Evolutionary conservation across 495 filamentous ascomycete species (phyloP).

Genomic region (Antarctomyces pellizariae): DNA sequence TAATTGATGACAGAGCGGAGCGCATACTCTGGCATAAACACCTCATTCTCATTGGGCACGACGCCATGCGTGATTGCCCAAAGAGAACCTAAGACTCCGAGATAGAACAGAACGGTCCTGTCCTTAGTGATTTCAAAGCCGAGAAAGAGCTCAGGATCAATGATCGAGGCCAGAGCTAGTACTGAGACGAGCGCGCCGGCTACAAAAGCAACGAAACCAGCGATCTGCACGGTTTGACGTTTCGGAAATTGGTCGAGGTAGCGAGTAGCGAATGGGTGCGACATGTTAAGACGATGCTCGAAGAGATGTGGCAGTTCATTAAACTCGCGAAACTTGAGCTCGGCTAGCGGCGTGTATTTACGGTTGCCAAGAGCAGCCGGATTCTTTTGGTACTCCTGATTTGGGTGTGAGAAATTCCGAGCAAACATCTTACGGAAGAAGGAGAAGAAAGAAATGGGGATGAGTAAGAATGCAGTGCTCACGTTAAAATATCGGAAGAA

Average conservation of each 20-base stretch:
- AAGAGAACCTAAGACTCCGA: constrained; percentile 46
- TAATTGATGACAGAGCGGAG: constrained; percentile 71
- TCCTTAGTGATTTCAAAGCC: constrained; percentile 75
- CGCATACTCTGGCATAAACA: constrained; percentile 81
- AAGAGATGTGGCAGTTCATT: constrained; percentile 91
- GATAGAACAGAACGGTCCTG: constrained; percentile 63
- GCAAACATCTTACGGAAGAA: constrained; percentile 2
- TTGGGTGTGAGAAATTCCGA: too few relatives aligned
- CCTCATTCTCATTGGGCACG: constrained; percentile 65
- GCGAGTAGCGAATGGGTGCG: constrained; percentile 71
- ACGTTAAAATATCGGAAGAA: constrained; percentile 83
- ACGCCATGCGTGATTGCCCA: constrained; percentile 61
- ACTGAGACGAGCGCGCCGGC: constrained; percentile 68
- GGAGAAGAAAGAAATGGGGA: not conserved
- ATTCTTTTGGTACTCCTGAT: constrained; percentile 73
- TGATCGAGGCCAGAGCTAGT: constrained; percentile 50
- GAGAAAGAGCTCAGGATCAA: constrained; percentile 78
- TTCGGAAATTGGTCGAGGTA: constrained; percentile 96
- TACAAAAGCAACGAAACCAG: constrained; percentile 67
- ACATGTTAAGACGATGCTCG: constrained; percentile 74
- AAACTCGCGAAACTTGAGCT: constrained; percentile 98
- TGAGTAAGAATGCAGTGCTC: too few relatives aligned
- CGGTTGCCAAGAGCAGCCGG: constrained; percentile 62
- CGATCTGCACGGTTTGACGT: constrained; percentile 65
- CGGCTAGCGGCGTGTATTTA: constrained; percentile 76